Base-by-base conservation (phyloP, 2,329 filamentous ascomycete genomes). In the Ceratocystis papillata region DNA sequence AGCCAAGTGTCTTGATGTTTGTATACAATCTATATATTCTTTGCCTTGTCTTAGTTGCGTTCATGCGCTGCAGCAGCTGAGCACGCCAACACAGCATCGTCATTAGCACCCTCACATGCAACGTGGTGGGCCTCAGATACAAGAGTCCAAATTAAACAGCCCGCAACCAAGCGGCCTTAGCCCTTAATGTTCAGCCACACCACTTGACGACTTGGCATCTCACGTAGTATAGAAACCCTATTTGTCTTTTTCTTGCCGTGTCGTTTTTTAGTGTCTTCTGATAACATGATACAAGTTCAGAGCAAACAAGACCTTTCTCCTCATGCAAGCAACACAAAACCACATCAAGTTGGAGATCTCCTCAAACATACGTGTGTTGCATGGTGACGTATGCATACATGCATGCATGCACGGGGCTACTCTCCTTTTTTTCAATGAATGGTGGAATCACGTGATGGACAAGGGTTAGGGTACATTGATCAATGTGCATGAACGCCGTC, bases 341-440 rank as follows among this genome's bases (percentile, higher is more conserved):
- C 17, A 28, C 53, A 15, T 17, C 25, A 57, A n/a, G 22, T 57
- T 57, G 53, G 53, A 57, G 53, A 57, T 57, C 25, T 57, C 17
- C 22, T 30, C 30, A 59, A 59, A 59, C 1, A 59, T n/a, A 17
- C 25, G n/a, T 22, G 50, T 55, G 50, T 20, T 55, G 50, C 28
- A 15, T 20, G 7, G 28, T 59, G 55, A 59, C 53, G 28, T 53
- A 53, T 20, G 53, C 28, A 30, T 33, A 53, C n/a, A 50, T 57
- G 53, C 5, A 25, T 25, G 28, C 28, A 20, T 50, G 46, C 55
- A 59, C 33, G 25, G 53, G 28, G 17, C 55, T 59, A 1, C 37
- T 41, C 37, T 37, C 33, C 10, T 12, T 5, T 12, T 15, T 3
- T 10, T 37, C 7, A 10, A 10, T 37, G 10, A 12, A 37, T 10